A percentile compares a stretch with the other conserved stretches of the same genome.
Evolutionary conservation across 345 rosid genomes (phyloP).

Genomic region (Camelina laxa): DNA sequence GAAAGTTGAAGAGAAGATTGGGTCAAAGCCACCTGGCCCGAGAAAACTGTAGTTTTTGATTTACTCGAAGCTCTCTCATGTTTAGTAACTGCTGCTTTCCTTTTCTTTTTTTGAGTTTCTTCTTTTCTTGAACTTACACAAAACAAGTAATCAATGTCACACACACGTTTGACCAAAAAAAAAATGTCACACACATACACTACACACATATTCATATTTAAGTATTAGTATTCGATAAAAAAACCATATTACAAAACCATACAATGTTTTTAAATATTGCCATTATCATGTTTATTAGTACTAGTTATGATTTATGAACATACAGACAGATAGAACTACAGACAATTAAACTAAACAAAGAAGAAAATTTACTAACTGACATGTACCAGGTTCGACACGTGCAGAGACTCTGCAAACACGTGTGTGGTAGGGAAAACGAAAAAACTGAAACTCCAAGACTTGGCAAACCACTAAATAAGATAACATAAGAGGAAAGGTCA

Average conservation of each 20-base stretch:
- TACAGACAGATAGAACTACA: conserved; percentile 10
- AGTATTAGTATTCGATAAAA: background rate
- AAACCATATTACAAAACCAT: background rate
- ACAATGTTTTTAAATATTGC: background rate
- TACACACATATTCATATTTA: conserved; percentile 1
- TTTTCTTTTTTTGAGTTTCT: background rate
- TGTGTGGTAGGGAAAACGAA: background rate
- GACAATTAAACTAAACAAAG: conserved; percentile 4
- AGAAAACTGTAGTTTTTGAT: conserved; percentile 79
- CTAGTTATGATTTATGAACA: conserved; percentile 1
- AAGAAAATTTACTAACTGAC: conserved; percentile 32
- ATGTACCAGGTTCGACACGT: conserved; percentile 48
- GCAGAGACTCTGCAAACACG: conserved; percentile 42
- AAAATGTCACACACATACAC: conserved; percentile 35
- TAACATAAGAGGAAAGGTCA: conserved; percentile 2
- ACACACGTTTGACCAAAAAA: too few relatives aligned
- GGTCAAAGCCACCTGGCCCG: conserved; percentile 82
- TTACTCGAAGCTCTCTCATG: conserved; percentile 55
- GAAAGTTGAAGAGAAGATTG: conserved; percentile 22
- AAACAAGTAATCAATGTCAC: conserved; percentile 33
- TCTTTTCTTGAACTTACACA: conserved; percentile 22
- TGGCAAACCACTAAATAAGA: conserved; percentile 1
- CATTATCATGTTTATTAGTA: conserved; percentile 30
- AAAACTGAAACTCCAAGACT: conserved; percentile 8
- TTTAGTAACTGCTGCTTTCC: conserved; percentile 44